Conservation (phyloP, 768 basidiomycete genomes). For the Russula sp. region DNA sequence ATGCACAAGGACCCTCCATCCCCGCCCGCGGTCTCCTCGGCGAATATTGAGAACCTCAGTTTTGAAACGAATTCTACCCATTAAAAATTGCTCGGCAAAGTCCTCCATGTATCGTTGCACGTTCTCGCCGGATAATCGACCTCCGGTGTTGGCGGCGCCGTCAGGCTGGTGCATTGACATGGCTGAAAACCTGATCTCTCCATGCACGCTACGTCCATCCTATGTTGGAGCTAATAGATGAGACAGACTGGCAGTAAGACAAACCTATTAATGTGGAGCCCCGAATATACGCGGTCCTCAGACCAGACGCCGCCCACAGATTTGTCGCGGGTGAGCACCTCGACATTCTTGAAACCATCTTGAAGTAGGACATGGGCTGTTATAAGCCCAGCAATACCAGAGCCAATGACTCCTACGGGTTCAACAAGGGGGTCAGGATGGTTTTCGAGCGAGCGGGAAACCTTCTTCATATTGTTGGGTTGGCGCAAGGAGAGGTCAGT, state of each 20-base stretch:
- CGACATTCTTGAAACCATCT: conserved; percentile 51
- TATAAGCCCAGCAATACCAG: conserved; percentile 53
- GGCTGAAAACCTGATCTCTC: conserved; percentile 53
- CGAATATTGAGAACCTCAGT: conserved; percentile 43
- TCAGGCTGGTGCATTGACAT: conserved; percentile 44
- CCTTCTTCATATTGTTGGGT: not conserved
- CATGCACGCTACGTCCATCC: conserved; percentile 42
- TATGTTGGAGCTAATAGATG: not conserved
- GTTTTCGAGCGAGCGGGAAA: not conserved
- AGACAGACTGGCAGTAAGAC: not conserved
- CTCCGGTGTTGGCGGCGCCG: conserved; percentile 31
- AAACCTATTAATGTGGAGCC: conserved; percentile 54
- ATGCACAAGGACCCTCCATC: conserved; percentile 42
- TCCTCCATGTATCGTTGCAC: conserved; percentile 49
- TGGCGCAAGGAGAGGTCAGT: not conserved
- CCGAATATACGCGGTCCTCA: conserved; percentile 47
- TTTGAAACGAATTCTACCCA: conserved; percentile 37
- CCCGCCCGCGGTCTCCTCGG: conserved; percentile 27
- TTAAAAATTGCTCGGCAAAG: conserved; percentile 42
- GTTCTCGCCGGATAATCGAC: conserved; percentile 46
- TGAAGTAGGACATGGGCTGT: conserved; percentile 47
- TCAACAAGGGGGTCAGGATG: conserved; percentile 1
- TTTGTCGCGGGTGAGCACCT: conserved; percentile 47
- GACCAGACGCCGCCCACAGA: conserved; percentile 56
- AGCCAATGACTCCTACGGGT: conserved; percentile 46